These are phyloP conservation scores for Entamoeba dispar DNA, from an alignment of 208 protist species.

Conservation along the genomic window DNA sequence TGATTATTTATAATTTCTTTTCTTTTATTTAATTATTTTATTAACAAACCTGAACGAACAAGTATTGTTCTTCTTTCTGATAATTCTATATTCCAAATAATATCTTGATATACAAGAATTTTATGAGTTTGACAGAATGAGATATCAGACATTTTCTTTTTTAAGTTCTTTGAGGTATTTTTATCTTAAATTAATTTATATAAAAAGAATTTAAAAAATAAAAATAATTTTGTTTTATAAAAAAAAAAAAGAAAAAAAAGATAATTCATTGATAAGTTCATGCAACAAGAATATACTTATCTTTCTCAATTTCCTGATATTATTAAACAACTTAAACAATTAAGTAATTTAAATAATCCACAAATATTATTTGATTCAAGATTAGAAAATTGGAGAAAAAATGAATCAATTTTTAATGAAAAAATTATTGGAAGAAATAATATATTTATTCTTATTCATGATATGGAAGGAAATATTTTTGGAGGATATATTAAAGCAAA, in stretches of 20 bases:
- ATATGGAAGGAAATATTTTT: neutral
- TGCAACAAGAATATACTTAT: no score
- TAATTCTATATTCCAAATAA: neutral
- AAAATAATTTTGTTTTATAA: no score
- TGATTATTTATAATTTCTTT: no score
- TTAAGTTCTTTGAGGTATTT: no score
- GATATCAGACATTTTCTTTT: neutral
- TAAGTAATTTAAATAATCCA: no score
- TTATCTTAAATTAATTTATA: no score
- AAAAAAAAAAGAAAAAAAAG: no score
- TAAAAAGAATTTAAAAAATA: no score
- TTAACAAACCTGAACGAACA: neutral
- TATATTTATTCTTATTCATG: neutral
- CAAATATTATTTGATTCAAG: neutral
- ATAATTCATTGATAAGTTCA: no score
- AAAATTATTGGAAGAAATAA: neutral
- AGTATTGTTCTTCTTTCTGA: neutral
- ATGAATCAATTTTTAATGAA: neutral
- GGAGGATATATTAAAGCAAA: neutral
- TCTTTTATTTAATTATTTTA: no score
- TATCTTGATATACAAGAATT: neutral
- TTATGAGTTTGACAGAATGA: neutral
- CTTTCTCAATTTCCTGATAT: no score
- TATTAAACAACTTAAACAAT: no score
- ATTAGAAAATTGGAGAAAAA: neutral